Evolutionary conservation across 225 moss, liverwort and hornwort species (phyloP), one percentile per base, ranked within the genome.

Genomic region (Lunularia cruciata): DNA sequence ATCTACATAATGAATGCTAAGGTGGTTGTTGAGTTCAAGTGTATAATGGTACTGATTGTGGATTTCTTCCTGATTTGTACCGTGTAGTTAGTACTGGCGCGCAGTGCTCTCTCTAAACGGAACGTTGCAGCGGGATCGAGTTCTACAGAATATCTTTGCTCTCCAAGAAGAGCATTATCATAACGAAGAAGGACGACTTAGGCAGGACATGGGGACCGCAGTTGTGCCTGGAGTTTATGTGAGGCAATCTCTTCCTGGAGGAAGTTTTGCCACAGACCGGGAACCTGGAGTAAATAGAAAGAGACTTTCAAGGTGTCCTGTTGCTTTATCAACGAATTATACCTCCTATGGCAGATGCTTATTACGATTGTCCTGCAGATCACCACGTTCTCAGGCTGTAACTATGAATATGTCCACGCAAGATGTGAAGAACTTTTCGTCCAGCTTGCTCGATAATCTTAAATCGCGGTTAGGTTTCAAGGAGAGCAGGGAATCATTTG

Each of bases 381-480:
- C 49, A 4, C 51, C 51, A 34, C 19, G 34, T 51, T 35, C 51
- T 34, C 49, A 26, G 20, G 12, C 38, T 35, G 52, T 34, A 66
- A 30, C 31, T 1, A 34, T 33, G 65, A 53, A 53, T 51, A 1
- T 36, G n/a, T 52, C 67, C 19, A 64, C 45, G 3, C 33, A 51
- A 35, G 67, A 52, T 25, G 33, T 51, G 1, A n/a, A 52, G 25
- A 35, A 53, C 19, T 70, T 65, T 35, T 60, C 73, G 3, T 54
- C 64, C 10, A 70, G 23, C 40, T 54, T 81, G 46, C 20, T 81
- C 4, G 77, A 81, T 53, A 77, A 57, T 28, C 52, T 81, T 16
- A 81, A 67, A 48, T 55, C 43, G 18, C 69, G 77, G 14, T 23
- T 81, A 36, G 81, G 81, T 65, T 70, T 81, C 35, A 69, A 63